Base-by-base conservation (phyloP, 2,329 filamentous ascomycete genomes). In the Hawksworthiomyces lignivorus region DNA sequence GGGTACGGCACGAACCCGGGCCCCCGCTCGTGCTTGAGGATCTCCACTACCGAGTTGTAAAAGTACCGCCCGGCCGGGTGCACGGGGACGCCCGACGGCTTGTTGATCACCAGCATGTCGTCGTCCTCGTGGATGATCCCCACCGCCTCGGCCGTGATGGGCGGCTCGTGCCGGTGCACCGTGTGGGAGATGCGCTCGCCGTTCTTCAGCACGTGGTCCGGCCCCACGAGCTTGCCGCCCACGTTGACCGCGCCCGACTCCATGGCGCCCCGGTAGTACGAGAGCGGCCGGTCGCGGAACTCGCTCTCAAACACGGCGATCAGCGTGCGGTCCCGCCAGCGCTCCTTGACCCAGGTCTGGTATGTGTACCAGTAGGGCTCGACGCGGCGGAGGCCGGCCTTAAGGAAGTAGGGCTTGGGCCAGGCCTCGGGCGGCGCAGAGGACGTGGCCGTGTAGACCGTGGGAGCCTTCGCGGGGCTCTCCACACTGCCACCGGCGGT, bases 1-100 rank as follows among this genome's bases (percentile, higher is more conserved):
- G 92, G 79, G 47, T 77, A 63, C 2, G 77, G 73, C 39, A 72
- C 59, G 58, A 77, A 81, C 21, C 63, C 61, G 18, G 62, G 61
- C 0, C 73, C 69, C 28, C 78, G 68, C 56, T 95, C 84, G 3
- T 85, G 77, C 52, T 85, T 82, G 77, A 98, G 82, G 51, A 98
- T 95, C 68, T 97, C 89, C 29, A 94, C 75, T 34, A 98, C 77
- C 1, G 87, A 90, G 65, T 98, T 98, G 70, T 84, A 94, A 61
- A 90, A 88, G 69, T 98, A 98, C 36, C 92, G 80, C 6, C 92
- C 92, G 1, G 92, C 90, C 6, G 92, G 87, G 61, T 98, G 92
- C 0, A 98, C 92, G 0, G 92, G 92, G 30, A 98, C 82, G 7
- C 92, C 92, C 0, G 90, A 84, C 1, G 92, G 92, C 62, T 98